Evolutionary conservation across 1,284 basidiomycete genomes (phyloP).

Genomic region (Ganoderma lingzhi): DNA sequence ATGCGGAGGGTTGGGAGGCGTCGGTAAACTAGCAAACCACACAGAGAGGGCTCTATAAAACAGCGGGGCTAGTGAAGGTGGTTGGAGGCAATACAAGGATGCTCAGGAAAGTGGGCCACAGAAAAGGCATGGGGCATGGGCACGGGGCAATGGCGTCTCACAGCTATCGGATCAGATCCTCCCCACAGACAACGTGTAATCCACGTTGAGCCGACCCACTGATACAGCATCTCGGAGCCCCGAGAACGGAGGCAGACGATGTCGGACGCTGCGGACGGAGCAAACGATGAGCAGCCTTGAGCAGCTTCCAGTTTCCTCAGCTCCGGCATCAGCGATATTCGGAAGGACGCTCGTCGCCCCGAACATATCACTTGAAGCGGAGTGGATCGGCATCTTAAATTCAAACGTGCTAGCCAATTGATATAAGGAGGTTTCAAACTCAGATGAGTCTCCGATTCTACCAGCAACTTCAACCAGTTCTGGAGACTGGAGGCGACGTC

Average conservation of each 20-base stretch:
- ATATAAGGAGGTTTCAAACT: background rate
- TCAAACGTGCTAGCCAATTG: background rate
- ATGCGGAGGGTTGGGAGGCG: background rate
- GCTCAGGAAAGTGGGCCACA: background rate
- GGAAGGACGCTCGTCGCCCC: no score
- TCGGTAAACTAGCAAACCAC: background rate
- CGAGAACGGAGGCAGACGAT: background rate
- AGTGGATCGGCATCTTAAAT: background rate
- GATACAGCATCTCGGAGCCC: background rate
- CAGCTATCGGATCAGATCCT: constrained; percentile 27
- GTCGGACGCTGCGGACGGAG: background rate
- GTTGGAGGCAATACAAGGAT: constrained; percentile 7
- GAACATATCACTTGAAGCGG: background rate
- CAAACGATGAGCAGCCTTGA: background rate
- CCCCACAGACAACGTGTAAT: background rate
- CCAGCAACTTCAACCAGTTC: background rate
- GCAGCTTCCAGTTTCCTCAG: no score
- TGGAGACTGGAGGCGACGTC: background rate
- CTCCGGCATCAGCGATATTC: no score
- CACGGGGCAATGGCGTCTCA: constrained; percentile 13
- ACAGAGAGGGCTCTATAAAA: background rate
- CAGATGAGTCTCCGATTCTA: background rate
- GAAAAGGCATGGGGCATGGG: constrained; percentile 3
- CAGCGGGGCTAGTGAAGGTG: constrained; percentile 1
- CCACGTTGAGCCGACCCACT: background rate